Base-by-base conservation (phyloP, 495 filamentous ascomycete species). In the Podospora australis region DNA sequence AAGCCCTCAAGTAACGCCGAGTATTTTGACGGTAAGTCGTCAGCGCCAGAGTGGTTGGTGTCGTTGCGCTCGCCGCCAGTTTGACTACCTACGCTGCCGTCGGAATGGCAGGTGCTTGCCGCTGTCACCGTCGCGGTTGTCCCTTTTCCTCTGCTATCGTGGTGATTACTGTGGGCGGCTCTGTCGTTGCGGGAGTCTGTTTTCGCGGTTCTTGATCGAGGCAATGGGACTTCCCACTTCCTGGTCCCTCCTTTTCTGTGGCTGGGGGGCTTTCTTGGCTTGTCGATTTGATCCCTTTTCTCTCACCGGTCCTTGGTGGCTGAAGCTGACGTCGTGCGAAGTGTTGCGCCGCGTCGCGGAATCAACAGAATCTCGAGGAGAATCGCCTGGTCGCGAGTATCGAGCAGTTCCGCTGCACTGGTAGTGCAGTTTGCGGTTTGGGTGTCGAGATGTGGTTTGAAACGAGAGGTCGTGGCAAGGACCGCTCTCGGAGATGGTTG, bases 401-500 rank as follows among this genome's bases (percentile, higher is more conserved):
- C 28, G 40, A 21, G 29, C 9, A 26, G 10, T 43, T n/a, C 13
- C 40, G 24, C 26, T 40, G 22, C 16, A 26, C 16, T n/a, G n/a
- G n/a, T 13, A 8, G 49, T 14, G 48, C 43, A 19, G 44, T 34
- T 39, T 48, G 40, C 23, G 47, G 42, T 44, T 32, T 19, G 24
- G 53, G 54, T 50, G 57, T 49, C 44, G 53, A 52, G 58, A 55
- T 51, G 55, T 47, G 49, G 53, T 52, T 59, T 64, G 56, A 62
- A 62, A 62, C 58, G 39, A 52, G 48, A 35, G 38, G 56, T 59
- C 46, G 55, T 59, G 62, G 58, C 52, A 54, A 56, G 49, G 52
- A 58, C 62, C 62, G 52, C 48, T 58, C 58, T 58, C 56, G 52
- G 58, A 59, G 50, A 46, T 58, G 59, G 62, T 54, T 64, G 58